phyloP scores from a whole-genome alignment of 495 filamentous ascomycete genomes.

The Penicillium paradoxum region DNA sequence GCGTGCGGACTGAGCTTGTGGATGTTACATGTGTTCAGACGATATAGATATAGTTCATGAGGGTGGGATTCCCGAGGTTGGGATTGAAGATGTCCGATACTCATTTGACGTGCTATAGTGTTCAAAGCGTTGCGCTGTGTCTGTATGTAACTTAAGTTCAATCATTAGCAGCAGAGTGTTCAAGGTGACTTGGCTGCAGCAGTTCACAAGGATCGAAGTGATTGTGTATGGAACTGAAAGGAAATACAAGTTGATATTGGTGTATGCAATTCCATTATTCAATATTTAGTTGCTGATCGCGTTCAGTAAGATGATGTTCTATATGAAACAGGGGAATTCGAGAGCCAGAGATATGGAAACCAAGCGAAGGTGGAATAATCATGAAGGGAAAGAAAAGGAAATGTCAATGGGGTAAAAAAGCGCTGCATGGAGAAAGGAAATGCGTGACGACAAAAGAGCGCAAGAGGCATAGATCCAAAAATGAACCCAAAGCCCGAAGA shows the following conservation, averaged over 20 bases:
- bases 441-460: conserved; percentile 4
- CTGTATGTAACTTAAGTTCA: no score
- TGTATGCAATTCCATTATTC: conserved; percentile 2
- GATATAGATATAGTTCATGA: no score
- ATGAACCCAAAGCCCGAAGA: neutral
- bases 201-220: no score
- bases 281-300: neutral
- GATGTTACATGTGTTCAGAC: no score
- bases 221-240: no score
- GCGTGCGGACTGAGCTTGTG: no score
- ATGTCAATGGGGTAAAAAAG: conserved; percentile 2
- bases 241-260: neutral
- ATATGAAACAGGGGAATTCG: neutral
- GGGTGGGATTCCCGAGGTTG: no score
- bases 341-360: neutral
- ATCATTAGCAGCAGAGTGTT: no score
- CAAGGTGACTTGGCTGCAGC: no score
- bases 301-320: neutral
- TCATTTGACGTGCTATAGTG: no score
- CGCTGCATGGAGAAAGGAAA: conserved; percentile 4
- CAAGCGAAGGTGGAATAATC: conserved; percentile 2
- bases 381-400: conserved; percentile 7
- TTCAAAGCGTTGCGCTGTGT: no score
- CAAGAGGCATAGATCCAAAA: conserved; percentile 2
- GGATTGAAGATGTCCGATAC: no score